Conservation (phyloP, 371 early-diverging fungal genomes). For the Syncephalis fuscata region DNA sequence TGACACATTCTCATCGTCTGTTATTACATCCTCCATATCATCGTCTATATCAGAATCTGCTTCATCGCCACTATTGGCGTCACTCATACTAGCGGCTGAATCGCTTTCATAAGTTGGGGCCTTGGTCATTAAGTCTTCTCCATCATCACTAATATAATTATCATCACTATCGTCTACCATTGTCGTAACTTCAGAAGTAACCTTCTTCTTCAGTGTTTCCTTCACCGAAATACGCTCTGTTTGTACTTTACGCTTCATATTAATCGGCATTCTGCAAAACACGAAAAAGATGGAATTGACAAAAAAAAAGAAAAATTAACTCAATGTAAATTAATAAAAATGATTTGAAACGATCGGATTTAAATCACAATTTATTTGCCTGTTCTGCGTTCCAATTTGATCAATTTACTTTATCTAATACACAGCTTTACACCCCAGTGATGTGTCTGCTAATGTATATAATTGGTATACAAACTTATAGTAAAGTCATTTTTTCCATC, state of each 20-base stretch:
- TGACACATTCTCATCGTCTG: conserved; percentile 7
- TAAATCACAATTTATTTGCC: no score
- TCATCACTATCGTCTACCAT: conserved; percentile 24
- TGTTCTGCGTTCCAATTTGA: no score
- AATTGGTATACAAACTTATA: no score
- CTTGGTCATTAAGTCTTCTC: conserved; percentile 9
- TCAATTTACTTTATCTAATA: no score
- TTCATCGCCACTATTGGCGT: conserved; percentile 15
- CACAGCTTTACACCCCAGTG: no score
- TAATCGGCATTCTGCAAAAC: no score
- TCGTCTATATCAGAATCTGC: conserved; percentile 15
- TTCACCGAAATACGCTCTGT: conserved; percentile 14
- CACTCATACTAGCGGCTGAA: conserved; percentile 10
- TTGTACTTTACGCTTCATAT: neutral
- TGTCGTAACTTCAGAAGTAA: conserved; percentile 22
- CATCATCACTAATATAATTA: conserved; percentile 23
- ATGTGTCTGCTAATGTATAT: no score
- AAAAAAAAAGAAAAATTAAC: no score
- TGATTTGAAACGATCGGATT: no score
- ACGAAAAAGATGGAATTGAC: neutral
- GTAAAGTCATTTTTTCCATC: no score
- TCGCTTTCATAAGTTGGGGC: conserved; percentile 10
- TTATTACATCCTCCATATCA: conserved; percentile 8
- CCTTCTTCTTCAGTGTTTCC: conserved; percentile 17
- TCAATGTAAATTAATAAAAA: no score